These are phyloP conservation scores for Ophiostoma pallidulum DNA, from an alignment of 2,329 filamentous ascomycete genomes.

Conservation along the genomic window DNA sequence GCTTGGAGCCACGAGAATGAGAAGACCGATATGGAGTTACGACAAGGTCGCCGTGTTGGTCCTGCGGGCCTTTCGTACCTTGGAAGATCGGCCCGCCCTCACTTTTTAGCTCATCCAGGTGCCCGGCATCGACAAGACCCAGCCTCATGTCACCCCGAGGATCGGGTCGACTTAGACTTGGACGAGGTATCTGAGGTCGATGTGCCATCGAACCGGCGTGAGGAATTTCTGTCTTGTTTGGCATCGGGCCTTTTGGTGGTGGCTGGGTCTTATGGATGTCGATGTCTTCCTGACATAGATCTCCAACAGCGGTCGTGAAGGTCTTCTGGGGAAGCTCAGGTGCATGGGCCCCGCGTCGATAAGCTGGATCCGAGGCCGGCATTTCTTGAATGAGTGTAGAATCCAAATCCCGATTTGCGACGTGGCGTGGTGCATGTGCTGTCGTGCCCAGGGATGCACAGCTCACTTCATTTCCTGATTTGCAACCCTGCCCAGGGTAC, in stretches of 20 bases:
- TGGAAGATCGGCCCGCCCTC: not conserved
- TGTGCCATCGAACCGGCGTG: too few relatives aligned
- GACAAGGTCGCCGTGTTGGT: not conserved
- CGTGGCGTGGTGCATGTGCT: constrained; percentile 25
- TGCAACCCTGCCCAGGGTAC: constrained; percentile 1
- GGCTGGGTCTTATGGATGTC: too few relatives aligned
- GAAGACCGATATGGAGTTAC: not conserved
- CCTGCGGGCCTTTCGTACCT: constrained; percentile 3
- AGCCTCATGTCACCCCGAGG: constrained; percentile 4
- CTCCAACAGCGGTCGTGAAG: too few relatives aligned
- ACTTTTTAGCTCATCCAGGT: not conserved
- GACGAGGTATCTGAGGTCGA: constrained; percentile 1
- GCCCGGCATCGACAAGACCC: not conserved
- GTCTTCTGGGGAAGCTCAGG: too few relatives aligned
- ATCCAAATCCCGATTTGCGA: too few relatives aligned
- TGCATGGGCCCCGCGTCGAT: too few relatives aligned
- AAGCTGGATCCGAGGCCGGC: too few relatives aligned
- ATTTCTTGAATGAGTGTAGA: too few relatives aligned
- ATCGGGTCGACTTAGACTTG: constrained; percentile 3
- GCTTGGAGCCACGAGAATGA: not conserved
- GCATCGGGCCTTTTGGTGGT: too few relatives aligned
- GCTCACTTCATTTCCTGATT: constrained; percentile 10
- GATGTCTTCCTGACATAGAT: too few relatives aligned
- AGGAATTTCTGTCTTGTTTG: too few relatives aligned
- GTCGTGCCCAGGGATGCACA: constrained; percentile 29